Conservation (phyloP, 768 basidiomycete species). For the Tulasnella sp. region DNA sequence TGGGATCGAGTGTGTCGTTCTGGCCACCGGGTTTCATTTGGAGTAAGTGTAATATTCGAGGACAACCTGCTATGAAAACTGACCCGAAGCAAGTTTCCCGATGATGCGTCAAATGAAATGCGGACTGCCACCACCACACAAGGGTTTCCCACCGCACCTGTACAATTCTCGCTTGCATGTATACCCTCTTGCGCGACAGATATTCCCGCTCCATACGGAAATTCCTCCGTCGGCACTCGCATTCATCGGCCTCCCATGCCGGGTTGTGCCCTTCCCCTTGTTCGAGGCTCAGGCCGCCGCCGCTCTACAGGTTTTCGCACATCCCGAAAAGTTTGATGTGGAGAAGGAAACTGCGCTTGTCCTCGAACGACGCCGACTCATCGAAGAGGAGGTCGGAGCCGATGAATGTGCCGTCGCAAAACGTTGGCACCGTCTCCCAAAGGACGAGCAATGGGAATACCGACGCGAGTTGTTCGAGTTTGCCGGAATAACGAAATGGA, state of each 20-base stretch:
- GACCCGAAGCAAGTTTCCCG: neutral
- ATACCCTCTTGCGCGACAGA: constrained; percentile 56
- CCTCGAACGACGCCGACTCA: constrained; percentile 33
- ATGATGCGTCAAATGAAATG: neutral
- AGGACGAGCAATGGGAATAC: constrained; percentile 51
- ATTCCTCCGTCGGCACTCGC: constrained; percentile 42
- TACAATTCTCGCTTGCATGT: constrained; percentile 54
- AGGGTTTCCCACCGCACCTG: constrained; percentile 34
- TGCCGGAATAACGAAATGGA: constrained; percentile 32
- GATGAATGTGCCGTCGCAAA: constrained; percentile 36
- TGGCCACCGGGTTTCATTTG: constrained; percentile 59
- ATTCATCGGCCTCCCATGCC: constrained; percentile 49
- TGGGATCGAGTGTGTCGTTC: constrained; percentile 47
- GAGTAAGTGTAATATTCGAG: neutral
- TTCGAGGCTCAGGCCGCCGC: constrained; percentile 67
- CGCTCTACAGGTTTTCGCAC: constrained; percentile 39
- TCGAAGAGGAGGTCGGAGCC: constrained; percentile 18
- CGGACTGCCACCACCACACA: neutral
- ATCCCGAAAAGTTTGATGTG: constrained; percentile 39
- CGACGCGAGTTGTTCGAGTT: constrained; percentile 46
- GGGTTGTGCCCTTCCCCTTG: constrained; percentile 61
- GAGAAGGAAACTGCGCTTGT: constrained; percentile 38
- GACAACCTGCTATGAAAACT: neutral
- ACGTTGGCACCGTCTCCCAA: constrained; percentile 43
- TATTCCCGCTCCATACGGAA: constrained; percentile 45